Evolutionary conservation across 1,284 basidiomycete genomes (phyloP).

Genomic region (Exobasidium rhododendri): DNA sequence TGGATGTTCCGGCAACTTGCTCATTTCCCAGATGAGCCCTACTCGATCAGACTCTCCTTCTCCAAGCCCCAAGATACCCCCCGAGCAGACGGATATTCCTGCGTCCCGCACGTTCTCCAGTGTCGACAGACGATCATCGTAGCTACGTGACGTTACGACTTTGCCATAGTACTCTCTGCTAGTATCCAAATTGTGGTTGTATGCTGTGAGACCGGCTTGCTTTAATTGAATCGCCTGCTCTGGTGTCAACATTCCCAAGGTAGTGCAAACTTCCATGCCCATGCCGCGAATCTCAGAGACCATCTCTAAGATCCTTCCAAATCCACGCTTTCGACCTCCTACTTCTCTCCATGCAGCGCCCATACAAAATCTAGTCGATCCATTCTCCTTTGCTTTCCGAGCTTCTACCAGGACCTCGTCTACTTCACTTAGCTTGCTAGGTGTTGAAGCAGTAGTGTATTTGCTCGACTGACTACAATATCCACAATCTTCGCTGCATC

Average conservation of each 20-base stretch:
- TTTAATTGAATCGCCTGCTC: constrained; percentile 84
- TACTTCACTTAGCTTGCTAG: constrained; percentile 80
- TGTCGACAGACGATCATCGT: constrained; percentile 87
- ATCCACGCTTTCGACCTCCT: constrained; percentile 86
- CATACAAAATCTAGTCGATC: constrained; percentile 97
- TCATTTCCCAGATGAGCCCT: constrained; percentile 88
- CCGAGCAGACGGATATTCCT: constrained; percentile 94
- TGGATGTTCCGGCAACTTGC: constrained; percentile 86
- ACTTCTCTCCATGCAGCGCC: constrained; percentile 98
- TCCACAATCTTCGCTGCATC: constrained; percentile 94
- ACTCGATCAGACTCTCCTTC: constrained; percentile 87
- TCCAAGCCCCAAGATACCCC: constrained; percentile 91
- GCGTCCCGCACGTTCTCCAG: constrained; percentile 86
- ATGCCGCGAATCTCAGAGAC: constrained; percentile 64
- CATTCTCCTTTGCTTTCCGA: constrained; percentile 88
- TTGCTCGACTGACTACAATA: constrained; percentile 96
- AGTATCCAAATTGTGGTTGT: constrained; percentile 98
- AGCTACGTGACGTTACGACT: constrained; percentile 90
- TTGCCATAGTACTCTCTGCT: constrained; percentile 94
- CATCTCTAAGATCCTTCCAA: constrained; percentile 90
- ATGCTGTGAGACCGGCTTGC: constrained; percentile 91
- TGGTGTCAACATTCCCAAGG: constrained; percentile 89
- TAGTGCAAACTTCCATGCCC: constrained; percentile 79
- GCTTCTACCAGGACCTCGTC: constrained; percentile 77
- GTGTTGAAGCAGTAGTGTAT: constrained; percentile 83